Evolutionary conservation across 1,284 basidiomycete species (phyloP), one percentile per base, ranked within the genome.

Genomic region (Butyriboletus appendiculatus): DNA sequence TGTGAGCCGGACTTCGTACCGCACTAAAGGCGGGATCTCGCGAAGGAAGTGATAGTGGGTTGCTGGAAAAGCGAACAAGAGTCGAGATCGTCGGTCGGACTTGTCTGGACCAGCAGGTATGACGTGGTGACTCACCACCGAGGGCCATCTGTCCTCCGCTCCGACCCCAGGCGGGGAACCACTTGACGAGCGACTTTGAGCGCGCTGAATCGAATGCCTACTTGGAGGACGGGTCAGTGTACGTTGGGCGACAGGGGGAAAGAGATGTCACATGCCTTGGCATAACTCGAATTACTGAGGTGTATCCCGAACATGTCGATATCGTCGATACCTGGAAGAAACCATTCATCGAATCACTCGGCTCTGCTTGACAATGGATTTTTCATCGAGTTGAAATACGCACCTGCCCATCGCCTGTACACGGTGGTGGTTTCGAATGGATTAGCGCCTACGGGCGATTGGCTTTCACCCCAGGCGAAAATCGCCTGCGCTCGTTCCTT

Each of bases 201-300:
- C 81, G 75, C 2, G 74, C 74, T 3, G 70, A 60, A 60, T 83
- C 82, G 5, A 78, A 60, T 7, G 70, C 73, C 77, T 80, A 45
- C 5, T 43, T 15, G 20, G 18, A 45, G 12, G 9, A 32, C 3
- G 24, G 18, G 16, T 63, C 6, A 58, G 20, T n/a, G 28, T 1
- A 2, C 8, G 4, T 5, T 5, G 1, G 1, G 11, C 1, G 12
- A 38, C 3, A 7, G 14, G 12, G 12, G 18, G 22, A 18, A 22
- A 12, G 28, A 26, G 38, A 54, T 71, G 28, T n/a, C n/a, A n/a
- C n/a, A n/a, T 55, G 82, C 86, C 77, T 89, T 90, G 3, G 86
- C 81, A 59, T 92, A 92, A 56, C 81, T 84, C 0, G 88, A 90
- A 64, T 92, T 92, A 64, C 85, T 88, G 52, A 92, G 74, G 65